Evolutionary conservation across 768 basidiomycete genomes (phyloP), one percentile per base, ranked within the genome.

Genomic region (Calocybe cyanea): DNA sequence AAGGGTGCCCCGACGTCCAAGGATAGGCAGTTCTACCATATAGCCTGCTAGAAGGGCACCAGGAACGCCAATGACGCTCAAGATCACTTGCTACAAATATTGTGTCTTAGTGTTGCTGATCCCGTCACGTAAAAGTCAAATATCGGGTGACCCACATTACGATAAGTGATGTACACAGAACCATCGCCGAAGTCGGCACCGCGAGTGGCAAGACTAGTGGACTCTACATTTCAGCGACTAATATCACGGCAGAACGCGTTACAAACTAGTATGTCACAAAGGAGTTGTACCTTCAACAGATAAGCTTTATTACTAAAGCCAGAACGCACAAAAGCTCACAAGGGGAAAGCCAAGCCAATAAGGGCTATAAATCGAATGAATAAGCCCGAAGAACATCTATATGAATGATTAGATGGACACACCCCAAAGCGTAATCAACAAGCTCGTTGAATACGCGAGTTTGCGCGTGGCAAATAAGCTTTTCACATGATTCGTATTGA

Each of bases 301-400:
- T 4, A n/a, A 32, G 32, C 8, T 32, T 19, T 15, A 20, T 33
- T 15, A 7, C 33, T 2, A 43, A 58, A 19, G 20, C 57, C 33
- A 18, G 46, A 57, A 4, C 56, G 51, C 14, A 57, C 42, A 53
- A 77, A 76, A 42, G 66, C 79, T 75, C 79, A 82, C 68, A 89
- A 62, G 13, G 87, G 85, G 52, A 83, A 87, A 2, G 86, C 86
- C 11, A 89, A 72, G 6, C 87, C 87, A 48, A 90, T 89, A 34
- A 89, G 68, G 1, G 78, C 85, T 86, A 51, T 50, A 40, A 3
- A 10, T 34, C 4, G 20, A n/a, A 7, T 34, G 8, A n/a, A 11
- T 28, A 28, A 49, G 11, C n/a, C 13, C 20, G 19, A 42, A 10
- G 34, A 35, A 35, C n/a, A 35, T 35, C 7, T n/a, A 20, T 34